Evolutionary conservation across 768 basidiomycete genomes (phyloP), one percentile per base, ranked within the genome.

Genomic region (Amanita polypyramis): DNA sequence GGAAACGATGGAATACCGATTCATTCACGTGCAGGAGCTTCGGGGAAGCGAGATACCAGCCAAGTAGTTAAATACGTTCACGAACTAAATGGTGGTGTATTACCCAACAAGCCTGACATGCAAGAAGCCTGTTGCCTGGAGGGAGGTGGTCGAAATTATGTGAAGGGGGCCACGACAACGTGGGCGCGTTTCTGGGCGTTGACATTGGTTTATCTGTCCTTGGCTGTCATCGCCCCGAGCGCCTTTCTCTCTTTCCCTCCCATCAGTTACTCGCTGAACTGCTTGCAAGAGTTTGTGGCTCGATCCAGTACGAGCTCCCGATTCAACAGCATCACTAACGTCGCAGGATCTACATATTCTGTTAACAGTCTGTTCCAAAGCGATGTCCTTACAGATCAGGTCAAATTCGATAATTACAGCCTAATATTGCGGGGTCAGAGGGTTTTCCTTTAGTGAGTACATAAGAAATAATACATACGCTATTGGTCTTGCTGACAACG

Each of bases 341-440:
- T 21, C 39, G 5, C 8, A 20, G 35, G 49, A 20, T 21, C 11
- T 33, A 17, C 29, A 23, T 9, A 15, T 32, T 5, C 5, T 32
- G 17, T 25, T 19, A 33, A 21, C 14, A 35, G 17, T 15, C 17
- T n/a, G 19, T 19, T 40, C 6, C 40, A 51, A 15, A 45, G 44
- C 19, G 45, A 57, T 23, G 51, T 52, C 17, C 47, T 63, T 15
- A 70, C 67, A 5, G 64, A 67, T 46, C 62, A 72, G 47, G 70
- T 75, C 6, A 59, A 59, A 36, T 77, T 74, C 53, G 86, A 89
- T 60, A 80, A 79, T 54, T 84, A 83, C 59, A 85, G 81, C 58
- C 65, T 90, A 8, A 70, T 81, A 47, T 55, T 89, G 34, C 73
- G 77, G 36, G 80, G 79, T 3, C 85, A 86, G 55, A 70, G 87